Percentiles rank a stretch among this genome's conserved stretches.
phyloP scores from a whole-genome alignment of 2,329 filamentous ascomycete genomes.

The Fusarium nodosum region DNA sequence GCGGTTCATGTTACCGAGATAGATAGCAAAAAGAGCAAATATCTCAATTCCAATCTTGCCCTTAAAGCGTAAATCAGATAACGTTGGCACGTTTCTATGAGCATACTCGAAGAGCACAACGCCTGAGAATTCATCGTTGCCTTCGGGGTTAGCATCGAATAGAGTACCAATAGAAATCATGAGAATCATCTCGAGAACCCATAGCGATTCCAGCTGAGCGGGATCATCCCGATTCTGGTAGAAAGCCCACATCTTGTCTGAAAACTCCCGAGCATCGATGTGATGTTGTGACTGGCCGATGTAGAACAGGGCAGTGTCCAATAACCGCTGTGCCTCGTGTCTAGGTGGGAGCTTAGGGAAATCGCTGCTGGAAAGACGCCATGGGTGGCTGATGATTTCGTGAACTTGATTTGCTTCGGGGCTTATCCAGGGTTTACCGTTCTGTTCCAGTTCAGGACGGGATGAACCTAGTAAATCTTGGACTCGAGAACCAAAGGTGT shows the following conservation, averaged over 20 bases:
- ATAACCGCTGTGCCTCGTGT: conserved; percentile 42
- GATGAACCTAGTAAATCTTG: conserved; percentile 45
- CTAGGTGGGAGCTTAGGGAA: conserved; percentile 45
- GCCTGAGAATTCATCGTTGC: conserved; percentile 45
- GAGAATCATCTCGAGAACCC: conserved; percentile 49
- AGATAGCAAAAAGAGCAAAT: conserved; percentile 47
- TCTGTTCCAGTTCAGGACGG: conserved; percentile 30
- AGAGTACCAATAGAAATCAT: conserved; percentile 47
- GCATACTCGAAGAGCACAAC: conserved; percentile 46
- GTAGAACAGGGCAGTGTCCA: conserved; percentile 46
- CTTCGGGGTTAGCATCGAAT: conserved; percentile 47
- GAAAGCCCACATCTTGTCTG: conserved; percentile 48
- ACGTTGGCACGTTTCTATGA: conserved; percentile 47
- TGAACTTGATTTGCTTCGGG: conserved; percentile 37
- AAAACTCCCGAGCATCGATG: conserved; percentile 47
- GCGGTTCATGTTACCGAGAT: conserved; percentile 46
- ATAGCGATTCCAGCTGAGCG: conserved; percentile 41
- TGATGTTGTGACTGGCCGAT: conserved; percentile 49
- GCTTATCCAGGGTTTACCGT: conserved; percentile 35
- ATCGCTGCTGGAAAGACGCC: conserved; percentile 43
- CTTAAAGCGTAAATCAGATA: conserved; percentile 47
- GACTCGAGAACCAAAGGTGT: conserved; percentile 46
- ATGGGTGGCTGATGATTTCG: conserved; percentile 37
- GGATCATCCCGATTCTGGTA: conserved; percentile 46
- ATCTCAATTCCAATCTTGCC: conserved; percentile 51